These are phyloP conservation scores for Eutrema salsugineum DNA, from an alignment of 441 rosid species.

Conservation along the genomic window DNA sequence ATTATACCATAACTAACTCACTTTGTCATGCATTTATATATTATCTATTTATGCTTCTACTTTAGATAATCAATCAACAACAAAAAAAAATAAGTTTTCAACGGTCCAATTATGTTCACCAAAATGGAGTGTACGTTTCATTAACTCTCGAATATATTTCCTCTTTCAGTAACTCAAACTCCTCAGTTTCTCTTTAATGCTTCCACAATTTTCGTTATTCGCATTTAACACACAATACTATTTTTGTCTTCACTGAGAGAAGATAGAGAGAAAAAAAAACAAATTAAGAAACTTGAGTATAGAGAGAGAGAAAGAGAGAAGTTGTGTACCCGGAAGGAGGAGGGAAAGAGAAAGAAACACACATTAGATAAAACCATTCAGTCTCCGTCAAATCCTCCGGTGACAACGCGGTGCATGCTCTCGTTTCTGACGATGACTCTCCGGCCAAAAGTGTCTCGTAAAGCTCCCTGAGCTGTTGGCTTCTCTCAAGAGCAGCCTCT, in stretches of 20 bases:
- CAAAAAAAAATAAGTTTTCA: constrained; percentile 11
- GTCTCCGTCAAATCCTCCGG: constrained; percentile 98
- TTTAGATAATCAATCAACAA: constrained; percentile 19
- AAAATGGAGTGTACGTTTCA: constrained; percentile 3
- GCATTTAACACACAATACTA: constrained; percentile 25
- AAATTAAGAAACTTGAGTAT: constrained; percentile 5
- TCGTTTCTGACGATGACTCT: constrained; percentile 50
- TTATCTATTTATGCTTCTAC: constrained; percentile 10
- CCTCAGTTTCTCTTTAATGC: constrained; percentile 25
- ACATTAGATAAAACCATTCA: constrained; percentile 97
- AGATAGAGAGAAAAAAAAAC: not conserved
- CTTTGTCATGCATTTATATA: constrained; percentile 17
- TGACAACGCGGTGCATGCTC: constrained; percentile 82
- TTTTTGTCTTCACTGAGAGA: constrained; percentile 16
- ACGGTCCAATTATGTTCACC: constrained; percentile 12
- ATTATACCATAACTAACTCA: constrained; percentile 6
- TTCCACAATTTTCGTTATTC: not conserved
- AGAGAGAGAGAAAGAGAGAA: constrained; percentile 7
- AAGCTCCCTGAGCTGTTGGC: constrained; percentile 93
- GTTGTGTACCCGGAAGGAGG: constrained; percentile 74
- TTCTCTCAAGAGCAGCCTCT: constrained; percentile 84
- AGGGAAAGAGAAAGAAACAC: constrained; percentile 89
- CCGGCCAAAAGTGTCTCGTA: constrained; percentile 78
- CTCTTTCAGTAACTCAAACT: constrained; percentile 26
- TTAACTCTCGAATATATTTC: constrained; percentile 16